Conservation (phyloP, 2,329 filamentous ascomycete genomes). For the Aspergillus ochraceus region DNA sequence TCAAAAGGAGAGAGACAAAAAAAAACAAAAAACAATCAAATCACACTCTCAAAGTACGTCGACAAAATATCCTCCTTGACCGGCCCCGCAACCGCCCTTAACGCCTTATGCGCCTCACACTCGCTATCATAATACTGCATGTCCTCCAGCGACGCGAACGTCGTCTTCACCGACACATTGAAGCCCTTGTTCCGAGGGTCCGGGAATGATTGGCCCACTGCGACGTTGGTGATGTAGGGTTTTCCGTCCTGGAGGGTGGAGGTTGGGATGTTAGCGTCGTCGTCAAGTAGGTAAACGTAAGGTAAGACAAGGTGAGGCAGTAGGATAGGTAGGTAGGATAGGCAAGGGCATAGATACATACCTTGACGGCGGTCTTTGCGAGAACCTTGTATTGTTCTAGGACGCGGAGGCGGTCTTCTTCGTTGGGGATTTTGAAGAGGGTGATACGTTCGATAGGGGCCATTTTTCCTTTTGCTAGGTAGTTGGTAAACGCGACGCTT, state of each 20-base stretch:
- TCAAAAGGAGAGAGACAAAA: background rate
- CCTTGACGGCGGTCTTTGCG: slow-evolving; percentile 46
- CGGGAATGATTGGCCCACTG: slow-evolving; percentile 55
- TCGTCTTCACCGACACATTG: slow-evolving; percentile 63
- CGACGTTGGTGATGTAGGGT: slow-evolving; percentile 64
- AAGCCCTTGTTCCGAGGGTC: slow-evolving; percentile 65
- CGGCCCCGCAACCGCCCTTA: slow-evolving; percentile 40
- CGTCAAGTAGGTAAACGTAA: background rate
- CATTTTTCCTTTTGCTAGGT: slow-evolving; percentile 23
- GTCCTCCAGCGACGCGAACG: slow-evolving; percentile 65
- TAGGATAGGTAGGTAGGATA: background rate
- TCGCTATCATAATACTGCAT: slow-evolving; percentile 69
- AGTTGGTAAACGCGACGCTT: too few species aligned
- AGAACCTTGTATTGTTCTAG: slow-evolving; percentile 48
- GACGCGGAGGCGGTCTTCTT: slow-evolving; percentile 44
- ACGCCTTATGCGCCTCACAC: slow-evolving; percentile 55
- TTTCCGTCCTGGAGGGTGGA: slow-evolving; percentile 59
- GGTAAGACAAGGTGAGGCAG: background rate
- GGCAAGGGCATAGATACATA: slow-evolving; percentile 17
- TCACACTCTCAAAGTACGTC: slow-evolving; percentile 38
- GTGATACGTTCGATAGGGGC: slow-evolving; percentile 52
- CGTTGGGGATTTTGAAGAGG: slow-evolving; percentile 54
- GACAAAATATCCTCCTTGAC: slow-evolving; percentile 39
- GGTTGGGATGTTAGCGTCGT: background rate
- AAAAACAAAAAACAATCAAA: slow-evolving; percentile 13